phyloP scores from a whole-genome alignment of 768 basidiomycete genomes.

The Suillus decipiens region DNA sequence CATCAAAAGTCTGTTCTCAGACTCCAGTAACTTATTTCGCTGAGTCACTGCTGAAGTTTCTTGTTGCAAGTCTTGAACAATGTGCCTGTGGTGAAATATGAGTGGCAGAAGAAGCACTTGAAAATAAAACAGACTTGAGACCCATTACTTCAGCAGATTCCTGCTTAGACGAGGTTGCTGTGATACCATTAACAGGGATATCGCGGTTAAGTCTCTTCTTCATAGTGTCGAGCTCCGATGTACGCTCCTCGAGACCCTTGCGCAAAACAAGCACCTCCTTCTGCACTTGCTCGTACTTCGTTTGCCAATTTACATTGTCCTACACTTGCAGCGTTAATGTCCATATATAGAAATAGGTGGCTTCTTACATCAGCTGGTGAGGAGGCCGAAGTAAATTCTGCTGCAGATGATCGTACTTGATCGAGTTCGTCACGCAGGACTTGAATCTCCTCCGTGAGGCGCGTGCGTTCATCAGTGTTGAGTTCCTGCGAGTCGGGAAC shows the following conservation, averaged over 20 bases:
- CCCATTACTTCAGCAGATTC: constrained; percentile 74
- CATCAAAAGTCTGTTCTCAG: constrained; percentile 71
- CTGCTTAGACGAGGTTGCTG: constrained; percentile 45
- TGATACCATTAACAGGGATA: constrained; percentile 43
- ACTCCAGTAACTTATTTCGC: constrained; percentile 68
- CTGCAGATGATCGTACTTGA: constrained; percentile 34
- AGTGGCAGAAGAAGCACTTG: constrained; percentile 8
- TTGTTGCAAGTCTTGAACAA: constrained; percentile 85
- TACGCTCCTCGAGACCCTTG: constrained; percentile 38
- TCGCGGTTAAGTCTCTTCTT: constrained; percentile 67
- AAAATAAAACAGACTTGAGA: constrained; percentile 57
- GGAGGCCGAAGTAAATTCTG: constrained; percentile 15
- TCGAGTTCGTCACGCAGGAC: constrained; percentile 52
- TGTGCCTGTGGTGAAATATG: constrained; percentile 52
- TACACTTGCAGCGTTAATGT: constrained; percentile 6
- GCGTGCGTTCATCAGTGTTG: constrained; percentile 50
- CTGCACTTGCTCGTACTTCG: constrained; percentile 32
- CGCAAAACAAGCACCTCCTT: constrained; percentile 34
- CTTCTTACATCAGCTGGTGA: constrained; percentile 27
- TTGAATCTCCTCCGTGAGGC: constrained; percentile 56
- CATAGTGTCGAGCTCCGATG: constrained; percentile 54
- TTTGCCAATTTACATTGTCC: constrained; percentile 29
- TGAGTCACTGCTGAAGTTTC: constrained; percentile 68
- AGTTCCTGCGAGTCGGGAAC: constrained; percentile 48
- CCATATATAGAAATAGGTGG: too few species aligned